Percentiles rank a stretch among this genome's conserved stretches.
Conservation (phyloP, 495 filamentous ascomycete species). For the Astrocystis sublimbata region DNA sequence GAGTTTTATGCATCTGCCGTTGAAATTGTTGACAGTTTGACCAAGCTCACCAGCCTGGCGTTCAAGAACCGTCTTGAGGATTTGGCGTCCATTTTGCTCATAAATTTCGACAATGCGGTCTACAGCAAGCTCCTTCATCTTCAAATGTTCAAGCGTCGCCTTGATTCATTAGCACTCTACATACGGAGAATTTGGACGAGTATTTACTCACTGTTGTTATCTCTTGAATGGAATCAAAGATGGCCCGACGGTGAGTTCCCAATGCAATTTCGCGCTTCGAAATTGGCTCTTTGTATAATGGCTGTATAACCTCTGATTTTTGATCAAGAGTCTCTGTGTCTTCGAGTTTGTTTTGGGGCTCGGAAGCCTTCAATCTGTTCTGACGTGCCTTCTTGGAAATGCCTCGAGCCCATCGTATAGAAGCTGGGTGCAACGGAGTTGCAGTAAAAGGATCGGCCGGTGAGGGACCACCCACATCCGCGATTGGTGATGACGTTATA, state of each 20-base stretch:
- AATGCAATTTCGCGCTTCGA: conserved; percentile 10
- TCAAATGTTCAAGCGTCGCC: conserved; percentile 4
- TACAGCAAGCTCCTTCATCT: conserved; percentile 9
- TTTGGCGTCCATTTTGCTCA: background rate
- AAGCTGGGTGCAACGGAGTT: conserved; percentile 6
- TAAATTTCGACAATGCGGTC: conserved; percentile 9
- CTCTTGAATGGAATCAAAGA: conserved; percentile 5
- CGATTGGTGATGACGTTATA: background rate
- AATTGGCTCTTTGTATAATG: background rate
- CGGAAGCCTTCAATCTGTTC: background rate
- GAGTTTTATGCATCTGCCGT: background rate
- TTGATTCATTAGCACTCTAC: background rate
- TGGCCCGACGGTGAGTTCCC: background rate
- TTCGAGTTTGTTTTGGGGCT: background rate
- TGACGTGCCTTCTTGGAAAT: conserved; percentile 1
- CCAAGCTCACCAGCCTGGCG: conserved; percentile 13
- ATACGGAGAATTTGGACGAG: background rate
- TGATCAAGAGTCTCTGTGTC: background rate
- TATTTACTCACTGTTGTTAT: conserved; percentile 5
- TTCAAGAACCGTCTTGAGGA: background rate
- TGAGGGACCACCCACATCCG: background rate
- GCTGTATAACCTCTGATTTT: background rate
- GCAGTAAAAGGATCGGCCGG: background rate
- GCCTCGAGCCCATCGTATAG: background rate
- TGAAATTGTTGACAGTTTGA: background rate